Percentiles rank a stretch among this genome's conserved stretches.
Evolutionary conservation across 1,284 basidiomycete species (phyloP).

Genomic region (Leccinum ponderosum): DNA sequence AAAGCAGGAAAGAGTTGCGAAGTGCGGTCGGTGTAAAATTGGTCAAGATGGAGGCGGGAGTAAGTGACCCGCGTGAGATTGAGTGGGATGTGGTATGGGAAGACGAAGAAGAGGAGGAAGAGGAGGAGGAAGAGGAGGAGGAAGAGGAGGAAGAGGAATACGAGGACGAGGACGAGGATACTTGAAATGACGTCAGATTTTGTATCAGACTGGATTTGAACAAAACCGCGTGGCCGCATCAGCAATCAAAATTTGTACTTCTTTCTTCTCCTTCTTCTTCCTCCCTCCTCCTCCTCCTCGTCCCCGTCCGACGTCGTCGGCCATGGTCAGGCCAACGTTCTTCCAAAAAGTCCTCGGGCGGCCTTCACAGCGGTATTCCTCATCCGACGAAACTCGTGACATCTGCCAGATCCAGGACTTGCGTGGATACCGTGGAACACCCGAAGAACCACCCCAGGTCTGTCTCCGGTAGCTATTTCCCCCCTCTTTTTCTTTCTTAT

Average conservation of each 20-base stretch:
- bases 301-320: slow-evolving; percentile 2
- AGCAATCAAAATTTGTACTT: background rate
- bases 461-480: slow-evolving; percentile 6
- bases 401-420: slow-evolving; percentile 2
- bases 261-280: slow-evolving; percentile 3
- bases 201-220: slow-evolving; percentile 24
- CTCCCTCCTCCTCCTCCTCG: slow-evolving; percentile 6
- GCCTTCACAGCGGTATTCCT: slow-evolving; percentile 31
- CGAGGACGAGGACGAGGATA: slow-evolving; percentile 35
- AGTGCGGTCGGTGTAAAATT: slow-evolving; percentile 51
- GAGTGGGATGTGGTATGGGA: slow-evolving; percentile 59
- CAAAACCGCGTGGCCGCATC: slow-evolving; percentile 22
- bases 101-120: slow-evolving; percentile 30
- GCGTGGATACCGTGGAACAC: slow-evolving; percentile 12
- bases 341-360: slow-evolving; percentile 31
- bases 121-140: slow-evolving; percentile 33
- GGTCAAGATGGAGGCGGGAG: slow-evolving; percentile 54
- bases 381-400: slow-evolving; percentile 10
- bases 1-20: slow-evolving; percentile 64
- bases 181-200: slow-evolving; percentile 23
- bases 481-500: slow-evolving; percentile 9
- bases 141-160: slow-evolving; percentile 24
- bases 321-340: slow-evolving; percentile 33
- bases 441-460: slow-evolving; percentile 20
- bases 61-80: slow-evolving; percentile 53